Conservation (phyloP, 2,329 filamentous ascomycete species). For the Zalaria obscura region DNA sequence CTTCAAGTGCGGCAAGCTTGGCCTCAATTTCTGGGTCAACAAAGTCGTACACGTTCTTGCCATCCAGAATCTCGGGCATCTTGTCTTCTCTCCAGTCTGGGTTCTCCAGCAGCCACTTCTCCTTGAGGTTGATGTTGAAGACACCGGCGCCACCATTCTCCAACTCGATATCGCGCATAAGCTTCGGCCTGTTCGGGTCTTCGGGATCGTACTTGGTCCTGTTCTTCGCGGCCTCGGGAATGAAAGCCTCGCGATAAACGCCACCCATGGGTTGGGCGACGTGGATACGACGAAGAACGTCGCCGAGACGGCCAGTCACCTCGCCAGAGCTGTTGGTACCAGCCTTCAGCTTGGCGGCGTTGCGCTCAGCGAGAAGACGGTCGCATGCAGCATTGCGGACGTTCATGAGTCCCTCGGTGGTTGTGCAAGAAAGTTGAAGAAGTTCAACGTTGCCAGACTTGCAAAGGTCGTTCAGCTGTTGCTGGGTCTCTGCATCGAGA, state of each 20-base stretch:
- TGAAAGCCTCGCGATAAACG: conserved; percentile 63
- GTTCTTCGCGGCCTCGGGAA: conserved; percentile 70
- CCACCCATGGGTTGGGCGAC: conserved; percentile 88
- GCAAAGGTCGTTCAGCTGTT: conserved; percentile 63
- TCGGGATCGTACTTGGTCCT: conserved; percentile 81
- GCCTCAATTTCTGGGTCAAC: conserved; percentile 92
- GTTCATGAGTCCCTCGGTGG: conserved; percentile 81
- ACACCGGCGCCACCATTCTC: conserved; percentile 92
- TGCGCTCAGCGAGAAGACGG: conserved; percentile 78
- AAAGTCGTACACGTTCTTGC: conserved; percentile 95
- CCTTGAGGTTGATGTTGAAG: conserved; percentile 81
- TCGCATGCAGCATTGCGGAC: conserved; percentile 95
- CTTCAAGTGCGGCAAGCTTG: conserved; percentile 82
- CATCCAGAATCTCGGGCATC: conserved; percentile 85
- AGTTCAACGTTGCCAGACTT: conserved; percentile 86
- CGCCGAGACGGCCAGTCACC: conserved; percentile 66
- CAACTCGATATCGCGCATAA: conserved; percentile 78
- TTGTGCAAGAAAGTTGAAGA: conserved; percentile 87
- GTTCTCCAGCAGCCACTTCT: conserved; percentile 76
- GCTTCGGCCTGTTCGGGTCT: conserved; percentile 67
- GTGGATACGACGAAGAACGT: conserved; percentile 88
- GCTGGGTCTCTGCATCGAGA: conserved; percentile 63
- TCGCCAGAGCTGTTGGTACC: conserved; percentile 69
- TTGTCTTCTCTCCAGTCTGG: conserved; percentile 93
- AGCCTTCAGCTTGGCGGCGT: conserved; percentile 85